Conservation (phyloP, 768 basidiomycete species). For the Porpolomopsis calyptriformis region DNA sequence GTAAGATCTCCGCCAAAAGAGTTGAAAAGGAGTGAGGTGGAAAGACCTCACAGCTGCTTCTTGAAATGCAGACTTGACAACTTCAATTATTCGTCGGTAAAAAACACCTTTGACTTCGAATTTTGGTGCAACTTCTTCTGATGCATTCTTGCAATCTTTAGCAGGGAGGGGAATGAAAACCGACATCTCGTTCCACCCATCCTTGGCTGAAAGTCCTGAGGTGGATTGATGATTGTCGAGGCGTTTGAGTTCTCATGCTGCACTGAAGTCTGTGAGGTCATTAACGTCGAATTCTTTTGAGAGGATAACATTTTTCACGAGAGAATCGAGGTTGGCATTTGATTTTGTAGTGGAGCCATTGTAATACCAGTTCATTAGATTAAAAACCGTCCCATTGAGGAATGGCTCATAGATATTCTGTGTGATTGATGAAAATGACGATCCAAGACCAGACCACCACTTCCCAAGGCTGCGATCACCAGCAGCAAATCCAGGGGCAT, state of each 20-base stretch:
- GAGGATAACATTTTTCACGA: slow-evolving; percentile 19
- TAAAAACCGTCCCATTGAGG: background rate
- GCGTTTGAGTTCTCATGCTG: slow-evolving; percentile 8
- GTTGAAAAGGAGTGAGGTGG: slow-evolving; percentile 12
- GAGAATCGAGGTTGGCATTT: slow-evolving; percentile 11
- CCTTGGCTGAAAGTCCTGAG: background rate
- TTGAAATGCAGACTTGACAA: slow-evolving; percentile 15
- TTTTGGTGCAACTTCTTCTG: slow-evolving; percentile 19
- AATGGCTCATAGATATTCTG: background rate
- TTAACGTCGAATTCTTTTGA: slow-evolving; percentile 15
- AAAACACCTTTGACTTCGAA: slow-evolving; percentile 21
- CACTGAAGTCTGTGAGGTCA: slow-evolving; percentile 15
- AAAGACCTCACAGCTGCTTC: slow-evolving; percentile 7
- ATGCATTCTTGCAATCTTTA: slow-evolving; percentile 9
- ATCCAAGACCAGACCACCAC: background rate
- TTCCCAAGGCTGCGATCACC: background rate
- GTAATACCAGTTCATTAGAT: slow-evolving; percentile 18
- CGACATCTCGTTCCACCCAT: slow-evolving; percentile 15
- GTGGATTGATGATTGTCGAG: slow-evolving; percentile 10
- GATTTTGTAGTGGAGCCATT: slow-evolving; percentile 13
- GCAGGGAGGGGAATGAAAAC: slow-evolving; percentile 17
- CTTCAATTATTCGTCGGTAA: slow-evolving; percentile 15
- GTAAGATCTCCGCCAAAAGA: slow-evolving; percentile 10
- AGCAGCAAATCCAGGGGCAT: background rate
- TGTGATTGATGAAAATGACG: background rate